Evolutionary conservation across 306 rosid genomes (phyloP), one percentile per base, ranked within the genome.

Genomic region (Vigna trinervia): DNA sequence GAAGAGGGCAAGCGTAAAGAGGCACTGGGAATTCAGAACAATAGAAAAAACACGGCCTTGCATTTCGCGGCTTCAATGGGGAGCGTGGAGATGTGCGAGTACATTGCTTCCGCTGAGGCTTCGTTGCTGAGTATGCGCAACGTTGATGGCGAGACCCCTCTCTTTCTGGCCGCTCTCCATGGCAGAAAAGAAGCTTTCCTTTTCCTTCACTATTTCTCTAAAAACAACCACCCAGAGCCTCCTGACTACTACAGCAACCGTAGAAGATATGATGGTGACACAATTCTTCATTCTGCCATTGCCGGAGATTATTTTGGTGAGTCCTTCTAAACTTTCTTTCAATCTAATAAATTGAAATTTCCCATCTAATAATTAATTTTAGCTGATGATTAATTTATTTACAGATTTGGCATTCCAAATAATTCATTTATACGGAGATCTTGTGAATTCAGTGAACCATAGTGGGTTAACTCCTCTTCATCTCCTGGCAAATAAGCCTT

Each of bases 361-460:
- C 1, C 12, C 14, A 45, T 45, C 5, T 45, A 45, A 11, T 13
- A 45, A 12, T 30, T 57, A 10, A 22, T 22, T 22, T 56, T 8
- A 22, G 14, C 0, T 5, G 15, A 9, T 56, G 5, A 61, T 1
- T 62, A 8, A 64, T 5, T 43, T 38, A 19, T 32, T 17, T 57
- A 22, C 84, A 89, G 97, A 89, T 73, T 51, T 91, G 75, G 97
- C 92, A 81, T 82, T 79, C 52, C 90, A 86, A 69, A 91, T 89
- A 22, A 88, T 88, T 30, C 57, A 71, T 12, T 53, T 85, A 19
- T 84, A 91, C 19, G 34, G 2, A 46, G 56, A 70, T 0, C 84
- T 89, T 2, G 89, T 68, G 7, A 69, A 80, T 10, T 46, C 0
- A 8, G 13, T 69, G 13, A 82, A 91, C 36, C 14, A 52, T 30